phyloP scores from a whole-genome alignment of 2,329 filamentous ascomycete species.

The Sordariomycetes sp. region DNA sequence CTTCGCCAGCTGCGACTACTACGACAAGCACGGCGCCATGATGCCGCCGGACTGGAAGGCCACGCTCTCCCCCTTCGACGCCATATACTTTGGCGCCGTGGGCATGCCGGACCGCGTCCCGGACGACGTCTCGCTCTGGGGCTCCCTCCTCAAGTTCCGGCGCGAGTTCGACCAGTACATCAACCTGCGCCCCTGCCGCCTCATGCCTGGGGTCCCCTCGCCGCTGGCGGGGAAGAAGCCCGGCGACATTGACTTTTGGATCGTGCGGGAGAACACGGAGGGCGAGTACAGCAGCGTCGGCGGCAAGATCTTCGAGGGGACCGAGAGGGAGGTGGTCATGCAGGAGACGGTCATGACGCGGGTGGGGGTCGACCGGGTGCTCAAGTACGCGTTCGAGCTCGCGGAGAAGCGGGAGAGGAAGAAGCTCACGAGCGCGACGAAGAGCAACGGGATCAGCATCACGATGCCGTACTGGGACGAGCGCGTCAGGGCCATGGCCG shows the following conservation, averaged over 20 bases:
- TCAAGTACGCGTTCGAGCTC: conserved; percentile 54
- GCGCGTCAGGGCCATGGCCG: conserved; percentile 40
- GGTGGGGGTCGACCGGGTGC: conserved; percentile 47
- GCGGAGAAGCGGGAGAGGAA: conserved; percentile 47
- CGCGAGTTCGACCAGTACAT: conserved; percentile 59
- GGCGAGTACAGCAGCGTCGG: conserved; percentile 59
- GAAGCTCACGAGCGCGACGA: conserved; percentile 54
- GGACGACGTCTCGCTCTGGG: conserved; percentile 59
- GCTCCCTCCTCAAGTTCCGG: conserved; percentile 54
- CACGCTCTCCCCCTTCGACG: conserved; percentile 46
- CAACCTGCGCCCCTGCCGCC: conserved; percentile 53
- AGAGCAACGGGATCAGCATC: conserved; percentile 56
- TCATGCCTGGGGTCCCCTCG: conserved; percentile 48
- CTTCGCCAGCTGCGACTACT: conserved; percentile 57
- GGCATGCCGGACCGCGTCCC: conserved; percentile 45
- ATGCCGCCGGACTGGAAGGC: conserved; percentile 35
- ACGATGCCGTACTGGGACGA: conserved; percentile 62
- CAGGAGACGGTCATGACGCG: conserved; percentile 55
- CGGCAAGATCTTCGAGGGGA: conserved; percentile 47
- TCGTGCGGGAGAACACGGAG: conserved; percentile 57
- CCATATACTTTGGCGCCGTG: conserved; percentile 59
- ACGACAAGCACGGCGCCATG: conserved; percentile 29
- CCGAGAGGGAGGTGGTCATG: conserved; percentile 48
- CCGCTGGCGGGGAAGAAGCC: conserved; percentile 41
- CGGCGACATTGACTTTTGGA: conserved; percentile 56